These are phyloP conservation scores for Pestalotiopsis fici DNA, from an alignment of 2,329 filamentous ascomycete genomes.

Conservation along the genomic window DNA sequence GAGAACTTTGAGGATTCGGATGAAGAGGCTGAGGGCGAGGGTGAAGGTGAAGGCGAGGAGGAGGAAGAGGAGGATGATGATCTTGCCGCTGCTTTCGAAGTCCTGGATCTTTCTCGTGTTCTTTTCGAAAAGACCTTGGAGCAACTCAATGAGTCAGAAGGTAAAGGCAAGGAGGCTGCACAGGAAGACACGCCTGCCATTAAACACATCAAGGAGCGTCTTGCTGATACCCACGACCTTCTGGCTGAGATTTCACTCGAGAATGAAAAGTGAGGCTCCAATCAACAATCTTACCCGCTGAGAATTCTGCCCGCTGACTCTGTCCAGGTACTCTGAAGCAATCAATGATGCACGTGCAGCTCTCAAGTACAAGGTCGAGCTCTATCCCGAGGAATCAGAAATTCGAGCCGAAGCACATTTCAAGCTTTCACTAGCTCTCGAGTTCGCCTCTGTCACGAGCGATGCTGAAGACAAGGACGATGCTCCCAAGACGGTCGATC, in stretches of 20 bases:
- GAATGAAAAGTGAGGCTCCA: constrained; percentile 69
- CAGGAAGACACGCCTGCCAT: constrained; percentile 40
- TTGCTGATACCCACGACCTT: constrained; percentile 91
- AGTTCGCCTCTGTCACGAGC: constrained; percentile 82
- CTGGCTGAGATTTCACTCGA: constrained; percentile 97
- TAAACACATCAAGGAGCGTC: constrained; percentile 75
- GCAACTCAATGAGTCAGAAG: constrained; percentile 37
- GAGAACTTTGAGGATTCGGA: constrained; percentile 90
- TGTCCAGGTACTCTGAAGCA: constrained; percentile 73
- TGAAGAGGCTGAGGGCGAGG: constrained; percentile 61
- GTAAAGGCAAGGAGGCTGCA: constrained; percentile 42
- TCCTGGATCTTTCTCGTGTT: constrained; percentile 78
- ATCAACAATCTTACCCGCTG: background rate
- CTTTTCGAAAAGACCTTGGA: constrained; percentile 61
- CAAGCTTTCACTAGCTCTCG: constrained; percentile 91
- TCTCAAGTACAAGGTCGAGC: constrained; percentile 74
- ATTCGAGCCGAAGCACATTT: constrained; percentile 93
- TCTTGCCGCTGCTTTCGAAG: constrained; percentile 77
- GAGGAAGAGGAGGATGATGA: constrained; percentile 70
- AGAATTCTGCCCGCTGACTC: constrained; percentile 16
- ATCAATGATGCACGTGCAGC: constrained; percentile 80
- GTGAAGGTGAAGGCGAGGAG: constrained; percentile 42
- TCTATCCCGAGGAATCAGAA: constrained; percentile 80
- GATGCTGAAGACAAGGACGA: constrained; percentile 49
- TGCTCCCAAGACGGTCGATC: constrained; percentile 59